Base-by-base conservation (phyloP, 306 rosid genomes). In the Aeschynomene evenia region DNA sequence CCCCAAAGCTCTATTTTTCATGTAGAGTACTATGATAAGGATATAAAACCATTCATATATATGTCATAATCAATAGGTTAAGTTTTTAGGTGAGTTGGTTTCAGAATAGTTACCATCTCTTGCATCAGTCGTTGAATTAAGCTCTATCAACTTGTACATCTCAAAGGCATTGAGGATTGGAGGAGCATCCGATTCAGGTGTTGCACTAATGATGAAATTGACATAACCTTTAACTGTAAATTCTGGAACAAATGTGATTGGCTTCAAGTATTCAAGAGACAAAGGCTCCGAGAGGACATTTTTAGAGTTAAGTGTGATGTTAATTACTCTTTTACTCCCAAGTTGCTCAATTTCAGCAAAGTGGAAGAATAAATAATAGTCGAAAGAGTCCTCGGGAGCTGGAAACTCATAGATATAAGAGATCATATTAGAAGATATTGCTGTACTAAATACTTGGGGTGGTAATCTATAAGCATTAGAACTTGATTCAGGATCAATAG, bases 131-230 rank as follows among this genome's bases (percentile, higher is more conserved):
- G 79, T 68, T 15, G 33, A 39, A 18, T 18, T 12, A 24, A 15
- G 43, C 13, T 61, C 24, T 8, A 36, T 19, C 2, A 59, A 19
- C 22, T 0, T 1, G 37, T 49, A 74, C n/a, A 75, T 0, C 79
- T 87, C 92, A 7, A 33, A n/a, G 21, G 92, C 87, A 28, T 82
- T 87, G 67, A 84, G 61, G 23, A 82, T 77, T 2, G 89, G 84
- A 3, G 84, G 92, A 66, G 80, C 77, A 15, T 68, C 72, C 14
- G 89, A 76, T 14, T 67, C 56, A 1, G 64, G 36, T 2, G 61
- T 7, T 15, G 75, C 57, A n/a, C 9, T 22, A 31, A 60, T 23
- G 74, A 15, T 14, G 48, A 71, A 31, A 5, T 0, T 20, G 22
- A 70, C 19, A 4, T 0, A 0, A 0, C 34, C 18, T 3, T 4